A percentile compares a stretch with the other conserved stretches of the same genome.
These are phyloP conservation scores for Apophysomyces variabilis DNA, from an alignment of 371 early-diverging fungal genomes.

Conservation along the genomic window DNA sequence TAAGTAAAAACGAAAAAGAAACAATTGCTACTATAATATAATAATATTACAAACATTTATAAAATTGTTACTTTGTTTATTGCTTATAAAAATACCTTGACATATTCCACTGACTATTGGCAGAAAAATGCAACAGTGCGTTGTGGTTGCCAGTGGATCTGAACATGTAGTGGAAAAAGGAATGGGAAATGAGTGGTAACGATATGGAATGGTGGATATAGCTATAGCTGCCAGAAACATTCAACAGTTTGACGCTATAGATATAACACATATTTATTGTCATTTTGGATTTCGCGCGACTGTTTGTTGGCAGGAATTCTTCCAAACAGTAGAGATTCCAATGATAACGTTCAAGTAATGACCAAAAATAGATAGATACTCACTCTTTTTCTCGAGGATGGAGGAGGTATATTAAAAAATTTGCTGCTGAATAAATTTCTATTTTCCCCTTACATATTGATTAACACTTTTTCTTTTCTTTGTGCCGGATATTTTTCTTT, in stretches of 20 bases:
- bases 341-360: conserved; percentile 7
- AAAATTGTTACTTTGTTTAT: too few relatives aligned
- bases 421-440: not conserved
- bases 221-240: too few relatives aligned
- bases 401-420: conserved; percentile 9
- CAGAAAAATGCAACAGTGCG: too few relatives aligned
- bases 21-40: not conserved
- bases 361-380: conserved; percentile 9
- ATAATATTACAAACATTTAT: not conserved
- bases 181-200: too few relatives aligned
- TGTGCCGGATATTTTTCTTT: conserved; percentile 2
- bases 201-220: too few relatives aligned
- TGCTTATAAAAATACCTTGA: too few relatives aligned
- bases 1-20: not conserved
- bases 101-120: too few relatives aligned
- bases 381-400: conserved; percentile 3
- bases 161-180: too few relatives aligned
- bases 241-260: too few relatives aligned
- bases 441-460: conserved; percentile 8
- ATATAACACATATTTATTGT: too few relatives aligned
- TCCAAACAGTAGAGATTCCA: conserved; percentile 3
- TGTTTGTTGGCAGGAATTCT: not conserved
- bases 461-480: not conserved
- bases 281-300: too few relatives aligned
- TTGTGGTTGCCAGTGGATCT: too few relatives aligned